Conservation (phyloP, 176 grass and related monocot species). For the Tillandsia fasciculata region DNA sequence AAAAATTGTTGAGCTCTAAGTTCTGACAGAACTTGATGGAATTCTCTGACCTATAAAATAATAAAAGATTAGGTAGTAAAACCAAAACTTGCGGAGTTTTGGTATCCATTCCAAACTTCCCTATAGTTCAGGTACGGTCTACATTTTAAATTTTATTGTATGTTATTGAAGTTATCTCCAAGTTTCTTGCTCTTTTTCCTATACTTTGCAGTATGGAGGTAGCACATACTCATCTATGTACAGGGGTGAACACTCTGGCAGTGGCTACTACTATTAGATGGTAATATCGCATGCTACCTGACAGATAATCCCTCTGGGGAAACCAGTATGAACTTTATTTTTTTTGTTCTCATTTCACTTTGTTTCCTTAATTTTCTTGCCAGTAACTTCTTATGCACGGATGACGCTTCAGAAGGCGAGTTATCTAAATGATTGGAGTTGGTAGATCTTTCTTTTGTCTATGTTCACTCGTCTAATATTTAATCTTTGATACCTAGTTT, state of each 20-base stretch:
- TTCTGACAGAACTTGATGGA: no score
- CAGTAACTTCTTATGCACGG: conserved; percentile 7
- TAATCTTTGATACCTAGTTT: background rate
- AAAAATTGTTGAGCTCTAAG: no score
- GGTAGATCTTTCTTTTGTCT: background rate
- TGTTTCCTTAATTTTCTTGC: conserved; percentile 6
- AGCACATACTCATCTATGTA: conserved; percentile 24
- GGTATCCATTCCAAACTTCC: no score
- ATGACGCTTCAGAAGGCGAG: conserved; percentile 6
- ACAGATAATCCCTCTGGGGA: background rate
- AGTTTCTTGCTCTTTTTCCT: conserved; percentile 8
- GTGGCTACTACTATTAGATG: conserved; percentile 35
- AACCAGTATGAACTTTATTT: background rate
- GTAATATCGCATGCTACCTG: conserved; percentile 1
- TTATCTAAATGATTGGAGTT: background rate
- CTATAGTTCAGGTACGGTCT: no score
- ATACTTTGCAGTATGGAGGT: conserved; percentile 25
- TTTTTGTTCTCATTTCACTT: conserved; percentile 1
- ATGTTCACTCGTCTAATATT: background rate
- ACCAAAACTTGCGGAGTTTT: no score
- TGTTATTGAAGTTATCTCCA: background rate
- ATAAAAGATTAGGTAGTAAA: no score
- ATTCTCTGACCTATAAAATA: no score
- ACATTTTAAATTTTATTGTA: background rate
- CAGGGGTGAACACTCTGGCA: conserved; percentile 26